A percentile compares a stretch with the other conserved stretches of the same genome.
phyloP scores from a whole-genome alignment of 768 basidiomycete genomes.

The Leccinum boreale region DNA sequence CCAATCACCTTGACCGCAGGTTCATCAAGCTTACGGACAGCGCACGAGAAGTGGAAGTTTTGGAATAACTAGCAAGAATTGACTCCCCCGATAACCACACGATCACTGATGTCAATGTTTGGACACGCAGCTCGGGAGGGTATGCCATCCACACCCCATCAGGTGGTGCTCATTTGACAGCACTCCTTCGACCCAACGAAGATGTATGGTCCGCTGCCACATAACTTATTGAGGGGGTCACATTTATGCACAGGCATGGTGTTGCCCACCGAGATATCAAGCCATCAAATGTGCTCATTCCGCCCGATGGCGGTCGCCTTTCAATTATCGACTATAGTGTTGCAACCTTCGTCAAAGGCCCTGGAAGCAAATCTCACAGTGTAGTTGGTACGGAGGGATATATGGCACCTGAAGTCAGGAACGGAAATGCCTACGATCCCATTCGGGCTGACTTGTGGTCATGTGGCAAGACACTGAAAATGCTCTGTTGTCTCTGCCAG shows the following conservation, averaged over 20 bases:
- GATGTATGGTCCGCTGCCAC: background rate
- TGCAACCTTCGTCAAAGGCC: background rate
- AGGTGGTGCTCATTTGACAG: background rate
- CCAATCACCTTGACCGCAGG: background rate
- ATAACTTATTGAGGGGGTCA: background rate
- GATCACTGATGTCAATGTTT: background rate
- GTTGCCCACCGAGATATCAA: background rate
- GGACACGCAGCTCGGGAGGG: background rate
- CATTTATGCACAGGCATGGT: background rate
- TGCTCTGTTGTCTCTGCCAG: background rate
- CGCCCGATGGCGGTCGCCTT: background rate
- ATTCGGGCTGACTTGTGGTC: background rate
- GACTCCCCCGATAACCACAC: background rate
- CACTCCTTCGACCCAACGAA: background rate
- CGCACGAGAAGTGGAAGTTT: background rate
- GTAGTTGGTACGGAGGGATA: background rate
- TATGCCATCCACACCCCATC: background rate
- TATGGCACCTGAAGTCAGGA: background rate
- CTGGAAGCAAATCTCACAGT: background rate
- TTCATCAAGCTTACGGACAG: background rate
- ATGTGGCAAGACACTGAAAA: background rate
- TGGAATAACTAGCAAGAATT: background rate
- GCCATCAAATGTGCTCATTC: background rate
- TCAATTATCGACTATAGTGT: background rate
- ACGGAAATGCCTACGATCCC: background rate